These are phyloP conservation scores for Tetrahymena elliotti DNA, from an alignment of 73 alveolate genomes.

Conservation along the genomic window DNA sequence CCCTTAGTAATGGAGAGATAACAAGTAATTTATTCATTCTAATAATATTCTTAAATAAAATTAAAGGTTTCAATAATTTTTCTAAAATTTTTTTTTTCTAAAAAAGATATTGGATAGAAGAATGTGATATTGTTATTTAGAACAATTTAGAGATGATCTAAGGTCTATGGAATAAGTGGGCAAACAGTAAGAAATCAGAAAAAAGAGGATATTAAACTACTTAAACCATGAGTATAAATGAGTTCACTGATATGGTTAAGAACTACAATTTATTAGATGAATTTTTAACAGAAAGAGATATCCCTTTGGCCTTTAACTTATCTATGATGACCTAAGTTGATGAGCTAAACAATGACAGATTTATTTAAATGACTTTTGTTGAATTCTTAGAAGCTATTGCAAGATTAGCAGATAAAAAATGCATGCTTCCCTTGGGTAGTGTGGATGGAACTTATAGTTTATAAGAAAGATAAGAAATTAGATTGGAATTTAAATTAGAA, in stretches of 20 bases:
- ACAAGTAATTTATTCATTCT: neutral
- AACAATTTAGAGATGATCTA: conserved; percentile 62
- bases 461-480: neutral
- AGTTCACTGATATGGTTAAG: conserved; percentile 53
- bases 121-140: conserved; percentile 61
- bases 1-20: neutral
- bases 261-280: conserved; percentile 55
- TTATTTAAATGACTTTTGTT: conserved; percentile 61
- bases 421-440: conserved; percentile 19
- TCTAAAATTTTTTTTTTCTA: neutral
- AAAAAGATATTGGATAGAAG: conserved; percentile 69
- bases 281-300: conserved; percentile 69
- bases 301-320: conserved; percentile 59
- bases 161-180: conserved; percentile 64
- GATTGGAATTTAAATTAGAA: neutral
- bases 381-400: conserved; percentile 84
- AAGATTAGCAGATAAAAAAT: conserved; percentile 51
- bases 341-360: conserved; percentile 69
- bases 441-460: neutral
- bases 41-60: too few species aligned
- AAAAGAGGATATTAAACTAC: neutral
- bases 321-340: conserved; percentile 69
- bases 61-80: neutral
- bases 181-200: conserved; percentile 51
- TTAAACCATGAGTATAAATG: conserved; percentile 49